Base-by-base conservation (phyloP, 2,329 filamentous ascomycete species). In the Graphiopsis chlorocephala region DNA sequence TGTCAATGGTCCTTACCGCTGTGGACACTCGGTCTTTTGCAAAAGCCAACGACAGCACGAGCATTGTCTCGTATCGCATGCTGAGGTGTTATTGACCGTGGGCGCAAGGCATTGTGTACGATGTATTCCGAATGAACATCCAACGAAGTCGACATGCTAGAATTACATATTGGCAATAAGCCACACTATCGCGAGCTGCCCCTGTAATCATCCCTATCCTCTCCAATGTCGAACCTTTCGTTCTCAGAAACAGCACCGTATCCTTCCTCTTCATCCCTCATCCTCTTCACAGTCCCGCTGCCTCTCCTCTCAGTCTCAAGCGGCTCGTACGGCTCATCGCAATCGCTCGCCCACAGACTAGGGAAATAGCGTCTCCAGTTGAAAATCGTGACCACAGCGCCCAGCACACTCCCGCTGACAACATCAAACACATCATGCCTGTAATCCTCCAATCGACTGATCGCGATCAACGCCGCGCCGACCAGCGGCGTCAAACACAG, bases 401-500 rank as follows among this genome's bases (percentile, higher is more conserved):
- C 86, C 7, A 89, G 72, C 23, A 84, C 61, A 17, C 81, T 83
- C 0, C 86, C 86, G 7, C 78, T 78, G 3, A 83, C 83, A 5
- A 89, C 86, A 73, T 89, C 86, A 64, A 84, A 87, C 2, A 88
- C 84, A 73, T 88, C 86, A 67, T 89, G 86, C 28, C 86, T 78
- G 71, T 89, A 89, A 69, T 89, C 86, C 65, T 86, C 85, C 38
- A 86, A 77, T n/a, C 86, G 79, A 5, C 83, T 86, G 47, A 87
- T 84, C 0, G 86, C 86, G 64, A 89, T 85, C 74, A 89, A 72
- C 1, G 83, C 76, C 3, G 86, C 86, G 48, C 82, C 84, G 0
- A 88, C 71, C 11, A 88, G 71, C 12, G 86, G 86, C 3, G 81
- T 75, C 1, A 88, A 74, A 3, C 84, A 83, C 10, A 88, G 68